phyloP scores from a whole-genome alignment of 2,329 filamentous ascomycete genomes.

The Sarocladiaceae sp. region DNA sequence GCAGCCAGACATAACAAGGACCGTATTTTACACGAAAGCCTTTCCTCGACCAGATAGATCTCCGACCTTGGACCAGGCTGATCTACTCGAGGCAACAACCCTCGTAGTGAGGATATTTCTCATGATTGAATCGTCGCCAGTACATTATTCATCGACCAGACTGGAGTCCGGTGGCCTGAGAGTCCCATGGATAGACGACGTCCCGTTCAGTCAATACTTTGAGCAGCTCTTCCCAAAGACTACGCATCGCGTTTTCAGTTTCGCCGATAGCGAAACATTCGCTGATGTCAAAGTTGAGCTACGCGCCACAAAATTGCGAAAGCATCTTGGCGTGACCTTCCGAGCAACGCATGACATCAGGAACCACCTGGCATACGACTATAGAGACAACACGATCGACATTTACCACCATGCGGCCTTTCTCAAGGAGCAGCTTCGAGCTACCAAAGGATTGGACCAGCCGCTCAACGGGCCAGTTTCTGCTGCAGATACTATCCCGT shows the following conservation, averaged over 20 bases:
- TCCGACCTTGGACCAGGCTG: neutral
- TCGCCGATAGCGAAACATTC: neutral
- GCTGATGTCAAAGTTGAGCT: slow-evolving; percentile 10
- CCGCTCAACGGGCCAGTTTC: too few relatives aligned
- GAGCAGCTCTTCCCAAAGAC: neutral
- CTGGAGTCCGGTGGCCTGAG: neutral
- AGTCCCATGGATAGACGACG: neutral
- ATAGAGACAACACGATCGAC: slow-evolving; percentile 10
- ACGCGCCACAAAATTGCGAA: slow-evolving; percentile 2
- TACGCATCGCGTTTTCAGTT: neutral
- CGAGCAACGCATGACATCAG: slow-evolving; percentile 12
- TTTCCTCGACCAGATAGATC: neutral
- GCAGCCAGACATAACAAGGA: slow-evolving; percentile 9
- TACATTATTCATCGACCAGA: neutral
- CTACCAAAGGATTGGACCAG: slow-evolving; percentile 7
- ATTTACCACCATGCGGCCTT: slow-evolving; percentile 13
- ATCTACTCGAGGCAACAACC: neutral
- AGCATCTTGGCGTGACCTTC: slow-evolving; percentile 9
- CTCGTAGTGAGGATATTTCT: neutral
- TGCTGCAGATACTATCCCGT: neutral
- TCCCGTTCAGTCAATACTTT: neutral
- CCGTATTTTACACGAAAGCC: neutral
- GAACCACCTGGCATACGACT: slow-evolving; percentile 13
- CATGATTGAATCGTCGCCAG: neutral
- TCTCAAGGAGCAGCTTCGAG: slow-evolving; percentile 14